Conservation (phyloP, 495 filamentous ascomycete species). For the Sordaria brevicollis region DNA sequence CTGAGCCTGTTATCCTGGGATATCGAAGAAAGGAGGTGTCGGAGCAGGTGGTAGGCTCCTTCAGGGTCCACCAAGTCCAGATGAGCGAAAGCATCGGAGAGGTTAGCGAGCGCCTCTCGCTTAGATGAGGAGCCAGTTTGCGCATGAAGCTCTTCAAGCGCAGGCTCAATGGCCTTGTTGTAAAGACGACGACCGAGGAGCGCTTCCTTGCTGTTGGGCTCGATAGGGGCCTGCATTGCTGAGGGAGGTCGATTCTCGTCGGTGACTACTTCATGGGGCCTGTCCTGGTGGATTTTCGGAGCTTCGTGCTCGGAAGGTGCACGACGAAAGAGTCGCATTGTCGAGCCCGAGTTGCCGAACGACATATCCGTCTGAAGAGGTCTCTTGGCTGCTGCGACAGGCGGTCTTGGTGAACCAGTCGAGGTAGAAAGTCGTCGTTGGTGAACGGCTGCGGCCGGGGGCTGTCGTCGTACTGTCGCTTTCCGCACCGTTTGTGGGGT, state of each 20-base stretch:
- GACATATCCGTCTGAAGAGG: conserved; percentile 74
- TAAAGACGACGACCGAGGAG: conserved; percentile 70
- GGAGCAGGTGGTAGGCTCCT: conserved; percentile 75
- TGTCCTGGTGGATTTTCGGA: conserved; percentile 1
- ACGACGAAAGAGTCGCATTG: conserved; percentile 79
- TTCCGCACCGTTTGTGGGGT: conserved; percentile 43
- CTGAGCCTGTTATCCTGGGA: conserved; percentile 32
- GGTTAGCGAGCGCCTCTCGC: conserved; percentile 65
- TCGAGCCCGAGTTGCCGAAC: conserved; percentile 84
- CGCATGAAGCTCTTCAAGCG: conserved; percentile 72
- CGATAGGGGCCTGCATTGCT: conserved; percentile 23
- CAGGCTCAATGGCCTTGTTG: conserved; percentile 64
- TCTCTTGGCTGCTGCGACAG: conserved; percentile 54
- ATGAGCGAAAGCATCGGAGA: conserved; percentile 74
- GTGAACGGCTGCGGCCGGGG: conserved; percentile 29
- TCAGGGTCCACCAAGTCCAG: conserved; percentile 86
- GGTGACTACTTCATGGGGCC: conserved; percentile 16
- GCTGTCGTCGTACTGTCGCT: conserved; percentile 41
- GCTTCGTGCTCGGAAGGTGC: conserved; percentile 56
- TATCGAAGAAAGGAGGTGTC: conserved; percentile 45
- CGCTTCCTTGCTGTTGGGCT: conserved; percentile 64
- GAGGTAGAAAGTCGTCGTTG: conserved; percentile 24
- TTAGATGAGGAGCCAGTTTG: conserved; percentile 66
- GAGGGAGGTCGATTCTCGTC: conserved; percentile 32
- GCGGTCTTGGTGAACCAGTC: conserved; percentile 34